Evolutionary conservation across 23 red algal genomes (phyloP).

Genomic region (Gracilariopsis chorda): DNA sequence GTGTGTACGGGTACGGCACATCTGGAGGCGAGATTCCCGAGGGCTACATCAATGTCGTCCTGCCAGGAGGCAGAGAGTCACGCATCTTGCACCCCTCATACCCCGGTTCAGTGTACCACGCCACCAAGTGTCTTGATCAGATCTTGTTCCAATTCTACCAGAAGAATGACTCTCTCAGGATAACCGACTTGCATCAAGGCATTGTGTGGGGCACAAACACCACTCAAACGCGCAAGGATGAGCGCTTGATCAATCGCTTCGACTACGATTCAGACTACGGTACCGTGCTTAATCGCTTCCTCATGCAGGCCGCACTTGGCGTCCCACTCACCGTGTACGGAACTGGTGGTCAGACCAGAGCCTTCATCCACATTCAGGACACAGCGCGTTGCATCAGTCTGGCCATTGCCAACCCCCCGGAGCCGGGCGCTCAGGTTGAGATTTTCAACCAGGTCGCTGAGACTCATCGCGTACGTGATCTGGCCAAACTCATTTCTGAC

Average conservation of each 20-base stretch:
- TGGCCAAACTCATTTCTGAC: constrained; percentile 77
- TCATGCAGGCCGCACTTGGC: constrained; percentile 95
- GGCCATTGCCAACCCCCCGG: constrained; percentile 89
- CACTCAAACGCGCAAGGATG: constrained; percentile 72
- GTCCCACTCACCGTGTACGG: constrained; percentile 98
- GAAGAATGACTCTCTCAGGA: constrained; percentile 89
- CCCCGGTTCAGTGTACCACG: constrained; percentile 93
- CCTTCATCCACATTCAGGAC: constrained; percentile 99
- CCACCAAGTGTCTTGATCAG: constrained; percentile 95
- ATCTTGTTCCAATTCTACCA: constrained; percentile 98
- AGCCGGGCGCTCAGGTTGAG: constrained; percentile 80
- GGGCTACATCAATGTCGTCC: constrained; percentile 97
- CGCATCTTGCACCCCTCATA: constrained; percentile 93
- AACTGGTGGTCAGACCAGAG: constrained; percentile 98
- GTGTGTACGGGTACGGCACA: constrained; percentile 98
- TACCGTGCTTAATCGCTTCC: constrained; percentile 97
- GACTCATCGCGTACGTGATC: constrained; percentile 94
- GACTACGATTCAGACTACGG: constrained; percentile 98
- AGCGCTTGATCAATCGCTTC: constrained; percentile 97
- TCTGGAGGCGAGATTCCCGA: constrained; percentile 95
- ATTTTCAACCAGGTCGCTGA: constrained; percentile 99
- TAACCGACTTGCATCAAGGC: constrained; percentile 99
- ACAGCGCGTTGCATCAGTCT: constrained; percentile 93
- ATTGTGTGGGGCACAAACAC: constrained; percentile 99
- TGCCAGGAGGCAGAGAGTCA: constrained; percentile 72